Base-by-base conservation (phyloP, 306 rosid genomes). In the Prunus mongolica region DNA sequence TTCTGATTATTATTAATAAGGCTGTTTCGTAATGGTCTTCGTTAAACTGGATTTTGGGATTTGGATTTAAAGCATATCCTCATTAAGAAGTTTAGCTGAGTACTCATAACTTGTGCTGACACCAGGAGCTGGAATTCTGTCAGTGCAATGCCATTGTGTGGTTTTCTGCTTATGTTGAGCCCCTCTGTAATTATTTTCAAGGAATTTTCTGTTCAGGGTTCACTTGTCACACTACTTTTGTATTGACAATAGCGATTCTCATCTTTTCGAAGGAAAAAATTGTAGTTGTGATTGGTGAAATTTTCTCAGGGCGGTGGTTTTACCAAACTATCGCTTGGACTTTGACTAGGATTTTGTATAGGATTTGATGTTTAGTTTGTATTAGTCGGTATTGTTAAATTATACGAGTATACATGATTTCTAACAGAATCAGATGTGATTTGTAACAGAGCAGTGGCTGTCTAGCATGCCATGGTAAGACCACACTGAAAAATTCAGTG, bases 371-470 rank as follows among this genome's bases (percentile, higher is more conserved):
- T 44, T 75, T 16, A 28, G 47, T 66, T 75, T 52, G 16, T 65
- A 73, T 6, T 69, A 65, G 69, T 9, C 76, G 41, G 41, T 27
- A 28, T 46, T 78, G 47, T 63, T 30, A 15, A 74, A 68, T 57
- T 18, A 5, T n/a, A 34, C 64, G n/a, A 67, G 75, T 76, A 15
- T 83, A 74, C 77, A 76, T 80, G 87, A 82, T 88, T 73, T 84
- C 78, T 94, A 87, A 90, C 89, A 83, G 97, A 89, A 88, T 72
- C 60, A 69, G 82, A 77, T 76, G 82, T 85, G 84, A 73, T 95
- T 85, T 94, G 96, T 79, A 89, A 94, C 99, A 95, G 99, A 89
- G 93, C 99, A 95, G 99, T 89, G 97, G 96, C 87, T 95, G 99
- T 90, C 86, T 95, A 88, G 91, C 90, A 74, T 85, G 93, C 89